Percentiles rank a stretch among this genome's conserved stretches.
These are phyloP conservation scores for Delonix regia DNA, from an alignment of 306 rosid species.

Conservation along the genomic window DNA sequence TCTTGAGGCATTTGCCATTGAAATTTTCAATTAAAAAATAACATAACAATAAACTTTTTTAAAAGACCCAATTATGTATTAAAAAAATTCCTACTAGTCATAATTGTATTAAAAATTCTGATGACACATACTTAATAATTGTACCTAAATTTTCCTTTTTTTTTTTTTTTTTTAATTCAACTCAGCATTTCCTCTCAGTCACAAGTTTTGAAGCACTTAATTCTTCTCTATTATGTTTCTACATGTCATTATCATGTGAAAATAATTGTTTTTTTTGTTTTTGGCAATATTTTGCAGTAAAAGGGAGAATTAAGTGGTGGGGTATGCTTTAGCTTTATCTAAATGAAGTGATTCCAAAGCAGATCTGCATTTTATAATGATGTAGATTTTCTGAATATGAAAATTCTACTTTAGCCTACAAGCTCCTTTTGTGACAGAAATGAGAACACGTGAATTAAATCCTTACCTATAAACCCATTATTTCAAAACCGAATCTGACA, in stretches of 20 bases:
- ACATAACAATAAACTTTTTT: too few species aligned
- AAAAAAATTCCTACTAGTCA: too few species aligned
- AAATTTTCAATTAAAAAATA: too few species aligned
- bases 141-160: too few species aligned
- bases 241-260: not conserved
- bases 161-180: not conserved
- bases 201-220: not conserved
- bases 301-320: conserved; percentile 21
- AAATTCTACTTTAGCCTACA: conserved; percentile 4
- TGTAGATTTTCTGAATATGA: conserved; percentile 8
- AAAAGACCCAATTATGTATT: too few species aligned
- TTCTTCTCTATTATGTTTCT: not conserved
- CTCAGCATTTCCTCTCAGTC: not conserved
- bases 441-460: not conserved
- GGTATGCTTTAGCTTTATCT: conserved; percentile 21
- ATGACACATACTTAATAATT: too few species aligned
- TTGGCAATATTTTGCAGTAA: not conserved
- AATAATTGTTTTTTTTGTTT: not conserved
- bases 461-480: not conserved
- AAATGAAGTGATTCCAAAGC: conserved; percentile 26
- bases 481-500: too few species aligned
- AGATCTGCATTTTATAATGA: conserved; percentile 8
- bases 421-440: not conserved
- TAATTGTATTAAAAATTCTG: too few species aligned
- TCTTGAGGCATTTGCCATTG: too few species aligned